Percentiles rank a stretch among this genome's conserved stretches.
Conservation (phyloP, 163 green algal genomes). For the Coccomyxa subellipsoidea region DNA sequence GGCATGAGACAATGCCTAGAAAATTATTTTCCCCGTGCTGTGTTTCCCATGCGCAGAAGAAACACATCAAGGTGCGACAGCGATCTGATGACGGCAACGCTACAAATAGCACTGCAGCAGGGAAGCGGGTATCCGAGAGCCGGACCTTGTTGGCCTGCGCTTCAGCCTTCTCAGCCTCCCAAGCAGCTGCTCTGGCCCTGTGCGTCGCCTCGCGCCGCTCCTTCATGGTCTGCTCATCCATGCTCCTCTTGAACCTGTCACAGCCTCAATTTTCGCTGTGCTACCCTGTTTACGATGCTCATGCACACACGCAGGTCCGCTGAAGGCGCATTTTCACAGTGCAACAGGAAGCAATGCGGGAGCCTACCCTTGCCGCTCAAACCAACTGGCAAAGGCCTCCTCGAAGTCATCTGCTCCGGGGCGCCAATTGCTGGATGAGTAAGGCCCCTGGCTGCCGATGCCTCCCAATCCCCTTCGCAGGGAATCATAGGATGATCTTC, state of each 20-base stretch:
- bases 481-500: constrained; percentile 12
- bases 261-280: not conserved
- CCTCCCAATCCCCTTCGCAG: not conserved
- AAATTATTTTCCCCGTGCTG: no score
- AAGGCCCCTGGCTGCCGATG: no score
- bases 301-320: no score
- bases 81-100: no score
- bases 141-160: constrained; percentile 17
- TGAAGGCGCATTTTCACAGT: no score
- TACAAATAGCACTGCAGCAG: no score
- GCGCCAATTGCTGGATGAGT: not conserved
- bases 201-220: constrained; percentile 7
- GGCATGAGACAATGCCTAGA: no score
- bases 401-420: constrained; percentile 25
- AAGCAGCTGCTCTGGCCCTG: constrained; percentile 19
- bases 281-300: no score
- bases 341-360: no score
- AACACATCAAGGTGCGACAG: no score
- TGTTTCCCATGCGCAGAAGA: no score
- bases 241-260: not conserved
- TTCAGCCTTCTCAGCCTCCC: constrained; percentile 30
- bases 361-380: not conserved
- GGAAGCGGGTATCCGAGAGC: not conserved
- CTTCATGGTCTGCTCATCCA: constrained; percentile 13
- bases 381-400: constrained; percentile 17